A percentile compares a stretch with the other conserved stretches of the same genome.
Evolutionary conservation across 1,284 basidiomycete species (phyloP).

Genomic region (Sanghuangporus sanghuang): DNA sequence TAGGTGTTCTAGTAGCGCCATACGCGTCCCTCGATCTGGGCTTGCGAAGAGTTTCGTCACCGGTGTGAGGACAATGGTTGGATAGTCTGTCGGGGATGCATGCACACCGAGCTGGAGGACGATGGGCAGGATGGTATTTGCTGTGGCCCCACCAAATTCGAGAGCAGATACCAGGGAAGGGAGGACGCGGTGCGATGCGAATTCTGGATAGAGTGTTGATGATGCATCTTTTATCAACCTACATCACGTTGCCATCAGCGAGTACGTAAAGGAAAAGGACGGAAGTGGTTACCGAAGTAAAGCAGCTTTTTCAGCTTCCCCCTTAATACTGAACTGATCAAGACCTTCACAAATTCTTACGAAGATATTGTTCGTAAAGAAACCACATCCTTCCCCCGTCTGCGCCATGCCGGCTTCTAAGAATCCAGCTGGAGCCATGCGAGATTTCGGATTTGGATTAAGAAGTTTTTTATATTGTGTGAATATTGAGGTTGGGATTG

Average conservation of each 20-base stretch:
- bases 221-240: conserved; percentile 80
- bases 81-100: conserved; percentile 69
- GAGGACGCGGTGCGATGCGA: conserved; percentile 81
- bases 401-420: conserved; percentile 77
- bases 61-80: conserved; percentile 65
- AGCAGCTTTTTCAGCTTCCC: conserved; percentile 74
- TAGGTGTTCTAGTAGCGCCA: conserved; percentile 88
- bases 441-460: conserved; percentile 79
- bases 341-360: conserved; percentile 83
- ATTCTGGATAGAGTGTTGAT: conserved; percentile 80
- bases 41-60: conserved; percentile 81
- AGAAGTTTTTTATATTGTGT: conserved; percentile 83
- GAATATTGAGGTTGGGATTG: conserved; percentile 77
- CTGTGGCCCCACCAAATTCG: conserved; percentile 80
- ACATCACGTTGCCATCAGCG: background rate
- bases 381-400: conserved; percentile 57
- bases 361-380: conserved; percentile 82
- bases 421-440: conserved; percentile 75
- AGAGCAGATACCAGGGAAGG: conserved; percentile 84
- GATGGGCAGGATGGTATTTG: conserved; percentile 75
- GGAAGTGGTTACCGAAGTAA: conserved; percentile 56
- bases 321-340: conserved; percentile 82
- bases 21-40: conserved; percentile 88
- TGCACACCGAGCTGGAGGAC: conserved; percentile 77
- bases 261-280: background rate